Evolutionary conservation across 2,329 filamentous ascomycete species (phyloP).

Genomic region (Colletotrichum musae): DNA sequence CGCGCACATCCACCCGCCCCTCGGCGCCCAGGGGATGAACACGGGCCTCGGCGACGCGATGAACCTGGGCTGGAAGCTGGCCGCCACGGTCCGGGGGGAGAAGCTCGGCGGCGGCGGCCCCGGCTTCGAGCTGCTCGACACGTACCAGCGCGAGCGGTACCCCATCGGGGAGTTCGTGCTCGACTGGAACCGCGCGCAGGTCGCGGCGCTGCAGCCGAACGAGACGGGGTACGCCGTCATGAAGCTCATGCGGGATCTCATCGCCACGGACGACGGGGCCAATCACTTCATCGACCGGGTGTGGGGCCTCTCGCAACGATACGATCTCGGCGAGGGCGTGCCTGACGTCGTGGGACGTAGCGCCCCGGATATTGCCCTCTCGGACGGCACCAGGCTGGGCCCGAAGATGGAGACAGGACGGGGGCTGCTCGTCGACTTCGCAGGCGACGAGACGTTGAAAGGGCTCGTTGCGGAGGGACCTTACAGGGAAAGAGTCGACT

Average conservation of each 20-base stretch:
- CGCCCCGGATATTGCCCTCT: slow-evolving; percentile 52
- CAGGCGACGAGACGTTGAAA: slow-evolving; percentile 35
- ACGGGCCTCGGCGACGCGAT: slow-evolving; percentile 64
- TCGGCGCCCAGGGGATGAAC: slow-evolving; percentile 66
- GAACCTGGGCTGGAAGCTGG: slow-evolving; percentile 66
- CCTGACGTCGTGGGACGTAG: slow-evolving; percentile 53
- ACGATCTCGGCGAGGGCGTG: slow-evolving; percentile 45
- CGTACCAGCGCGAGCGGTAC: slow-evolving; percentile 63
- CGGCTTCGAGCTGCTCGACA: slow-evolving; percentile 51
- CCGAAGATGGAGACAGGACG: slow-evolving; percentile 47
- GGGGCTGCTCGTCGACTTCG: slow-evolving; percentile 49
- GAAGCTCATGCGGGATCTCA: slow-evolving; percentile 46
- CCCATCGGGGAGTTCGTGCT: slow-evolving; percentile 57
- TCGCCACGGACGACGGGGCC: slow-evolving; percentile 48
- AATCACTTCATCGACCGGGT: slow-evolving; percentile 50
- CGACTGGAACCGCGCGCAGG: slow-evolving; percentile 56
- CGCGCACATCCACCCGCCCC: slow-evolving; percentile 63
- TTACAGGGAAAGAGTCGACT: slow-evolving; percentile 43
- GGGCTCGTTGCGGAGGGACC: slow-evolving; percentile 17
- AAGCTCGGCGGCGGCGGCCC: slow-evolving; percentile 50
- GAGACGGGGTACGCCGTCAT: slow-evolving; percentile 42
- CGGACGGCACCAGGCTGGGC: slow-evolving; percentile 48
- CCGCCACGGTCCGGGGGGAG: slow-evolving; percentile 37
- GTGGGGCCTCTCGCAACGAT: slow-evolving; percentile 53
- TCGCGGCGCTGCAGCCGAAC: slow-evolving; percentile 44